A percentile compares a stretch with the other conserved stretches of the same genome.
Evolutionary conservation across 805 yeast genomes (phyloP).

Genomic region (Kodamaea hsintzibuensis): DNA sequence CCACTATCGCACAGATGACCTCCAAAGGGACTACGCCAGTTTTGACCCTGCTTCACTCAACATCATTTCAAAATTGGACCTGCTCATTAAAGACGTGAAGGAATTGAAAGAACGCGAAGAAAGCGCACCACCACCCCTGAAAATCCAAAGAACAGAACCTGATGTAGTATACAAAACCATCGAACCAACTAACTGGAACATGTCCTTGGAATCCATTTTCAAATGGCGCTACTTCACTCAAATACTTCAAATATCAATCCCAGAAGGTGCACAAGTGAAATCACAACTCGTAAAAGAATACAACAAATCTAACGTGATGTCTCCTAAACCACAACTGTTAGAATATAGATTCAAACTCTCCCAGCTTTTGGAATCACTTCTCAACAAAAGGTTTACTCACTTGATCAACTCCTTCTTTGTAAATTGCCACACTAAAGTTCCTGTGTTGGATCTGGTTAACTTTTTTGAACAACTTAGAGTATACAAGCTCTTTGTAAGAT

Average conservation of each 20-base stretch:
- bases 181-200: constrained; percentile 26
- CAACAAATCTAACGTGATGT: constrained; percentile 4
- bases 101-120: constrained; percentile 14
- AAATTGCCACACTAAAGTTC: constrained; percentile 35
- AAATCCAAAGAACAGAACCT: not conserved
- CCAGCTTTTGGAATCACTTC: constrained; percentile 19
- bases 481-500: constrained; percentile 21
- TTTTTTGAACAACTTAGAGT: constrained; percentile 31
- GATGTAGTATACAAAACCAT: not conserved
- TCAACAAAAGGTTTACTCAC: constrained; percentile 17
- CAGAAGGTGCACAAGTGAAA: constrained; percentile 12
- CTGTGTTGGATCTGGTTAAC: constrained; percentile 30
- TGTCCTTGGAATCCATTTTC: constrained; percentile 31
- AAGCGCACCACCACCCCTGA: not conserved
- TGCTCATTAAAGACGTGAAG: constrained; percentile 26
- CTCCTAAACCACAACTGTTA: constrained; percentile 8
- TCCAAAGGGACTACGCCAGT: constrained; percentile 20
- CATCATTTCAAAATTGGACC: constrained; percentile 31
- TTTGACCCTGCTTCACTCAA: constrained; percentile 27
- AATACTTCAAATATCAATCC: constrained; percentile 12
- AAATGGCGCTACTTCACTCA: constrained; percentile 29
- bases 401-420: constrained; percentile 31
- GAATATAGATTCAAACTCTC: constrained; percentile 15
- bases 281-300: constrained; percentile 16
- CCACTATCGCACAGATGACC: constrained; percentile 31